Conservation (phyloP, 2,329 filamentous ascomycete genomes). For the Sarocladiaceae sp. region DNA sequence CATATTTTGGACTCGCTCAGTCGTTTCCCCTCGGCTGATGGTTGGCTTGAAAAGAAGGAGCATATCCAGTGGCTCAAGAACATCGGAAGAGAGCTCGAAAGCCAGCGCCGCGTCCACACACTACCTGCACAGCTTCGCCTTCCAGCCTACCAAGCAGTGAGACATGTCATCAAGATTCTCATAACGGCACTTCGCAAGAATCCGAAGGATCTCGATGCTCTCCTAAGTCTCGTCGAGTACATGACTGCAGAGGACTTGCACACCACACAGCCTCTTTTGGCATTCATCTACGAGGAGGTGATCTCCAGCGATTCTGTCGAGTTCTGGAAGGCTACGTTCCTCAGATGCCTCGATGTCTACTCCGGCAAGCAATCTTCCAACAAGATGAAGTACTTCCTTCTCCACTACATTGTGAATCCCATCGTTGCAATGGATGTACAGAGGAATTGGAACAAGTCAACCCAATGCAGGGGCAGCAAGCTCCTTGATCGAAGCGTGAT, state of each 20-base stretch:
- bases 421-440: conserved; percentile 96
- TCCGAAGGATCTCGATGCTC: conserved; percentile 72
- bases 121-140: conserved; percentile 72
- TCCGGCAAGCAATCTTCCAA: conserved; percentile 74
- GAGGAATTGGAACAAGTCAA: conserved; percentile 65
- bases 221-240: conserved; percentile 80
- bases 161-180: conserved; percentile 82
- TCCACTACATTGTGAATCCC: conserved; percentile 90
- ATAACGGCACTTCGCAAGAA: conserved; percentile 74
- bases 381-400: conserved; percentile 86
- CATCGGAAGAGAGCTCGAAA: conserved; percentile 75
- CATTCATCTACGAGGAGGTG: conserved; percentile 80
- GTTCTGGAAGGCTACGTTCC: conserved; percentile 76
- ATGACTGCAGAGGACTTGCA: conserved; percentile 82
- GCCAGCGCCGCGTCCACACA: conserved; percentile 64
- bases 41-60: conserved; percentile 69
- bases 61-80: conserved; percentile 56
- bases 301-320: conserved; percentile 82
- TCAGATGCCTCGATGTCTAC: conserved; percentile 85
- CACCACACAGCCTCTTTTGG: conserved; percentile 67
- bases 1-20: conserved; percentile 79
- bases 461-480: conserved; percentile 55
- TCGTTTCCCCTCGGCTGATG: conserved; percentile 57
- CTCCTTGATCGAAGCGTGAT: conserved; percentile 85
- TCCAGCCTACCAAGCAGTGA: conserved; percentile 81